Evolutionary conservation across 768 basidiomycete species (phyloP), one percentile per base, ranked within the genome.

Genomic region (Amanita pallidorosea): DNA sequence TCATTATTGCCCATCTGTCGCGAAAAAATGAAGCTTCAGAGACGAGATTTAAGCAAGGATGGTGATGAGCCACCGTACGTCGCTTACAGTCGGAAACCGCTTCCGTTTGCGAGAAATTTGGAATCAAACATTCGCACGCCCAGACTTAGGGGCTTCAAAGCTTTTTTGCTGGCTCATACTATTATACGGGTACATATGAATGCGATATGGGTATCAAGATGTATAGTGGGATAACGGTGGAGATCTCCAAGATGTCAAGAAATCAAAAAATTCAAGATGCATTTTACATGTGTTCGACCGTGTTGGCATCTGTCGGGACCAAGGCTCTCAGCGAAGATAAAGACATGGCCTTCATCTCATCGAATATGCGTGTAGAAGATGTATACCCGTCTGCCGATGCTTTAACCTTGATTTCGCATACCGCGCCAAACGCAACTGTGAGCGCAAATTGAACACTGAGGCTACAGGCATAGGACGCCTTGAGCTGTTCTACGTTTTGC

Each of bases 341-440:
- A 1, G 65, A 55, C 17, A 73, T 64, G 2, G 56, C 53, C 56
- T 67, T 71, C 18, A 64, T 61, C 53, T 74, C 70, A 46, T 74
- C 73, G 47, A 75, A 71, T 4, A 62, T 53, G 4, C 69, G 62
- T 9, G 55, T 56, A 15, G 53, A 58, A 1, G 73, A 64, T 1
- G 64, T 66, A 34, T 64, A 57, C 1, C 71, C 71, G 11, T 60
- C 59, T 4, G 68, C 54, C 20, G 61, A 55, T 6, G 71, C 65
- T 4, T 59, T 57, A 0, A 79, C 79, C 60, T 85, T 85, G 65
- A 85, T 76, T 4, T 40, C 45, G 54, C 79, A 81, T 1, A 85
- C 56, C 1, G 68, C 67, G 13, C 54, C 57, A 55, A 79, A 83
- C 0, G 83, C 81, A 29, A 84, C 71, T 0, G 56, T 55, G 57